Conservation (phyloP, 2,329 filamentous ascomycete species). For the Cladophialophora exuberans region DNA sequence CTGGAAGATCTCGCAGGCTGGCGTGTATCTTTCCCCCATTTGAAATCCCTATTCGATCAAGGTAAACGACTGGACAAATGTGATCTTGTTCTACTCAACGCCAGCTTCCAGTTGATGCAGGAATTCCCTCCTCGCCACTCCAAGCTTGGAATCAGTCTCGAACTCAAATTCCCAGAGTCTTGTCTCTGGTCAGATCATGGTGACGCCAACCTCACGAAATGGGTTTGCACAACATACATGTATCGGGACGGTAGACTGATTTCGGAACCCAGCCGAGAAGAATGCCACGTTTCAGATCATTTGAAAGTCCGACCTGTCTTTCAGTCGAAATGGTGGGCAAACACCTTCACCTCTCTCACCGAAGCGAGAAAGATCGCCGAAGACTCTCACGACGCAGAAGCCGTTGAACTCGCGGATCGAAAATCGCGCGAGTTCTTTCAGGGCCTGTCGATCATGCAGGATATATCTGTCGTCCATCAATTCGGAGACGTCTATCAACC, state of each 20-base stretch:
- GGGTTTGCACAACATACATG: slow-evolving; percentile 48
- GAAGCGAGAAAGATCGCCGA: slow-evolving; percentile 45
- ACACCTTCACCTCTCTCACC: slow-evolving; percentile 46
- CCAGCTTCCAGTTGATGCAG: slow-evolving; percentile 47
- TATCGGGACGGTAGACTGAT: slow-evolving; percentile 43
- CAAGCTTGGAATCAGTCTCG: slow-evolving; percentile 46
- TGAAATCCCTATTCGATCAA: slow-evolving; percentile 42
- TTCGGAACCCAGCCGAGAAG: slow-evolving; percentile 35
- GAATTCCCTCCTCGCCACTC: slow-evolving; percentile 48
- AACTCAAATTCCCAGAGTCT: slow-evolving; percentile 45
- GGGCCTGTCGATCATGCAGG: slow-evolving; percentile 50
- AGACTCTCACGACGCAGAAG: slow-evolving; percentile 39
- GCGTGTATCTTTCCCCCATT: slow-evolving; percentile 46
- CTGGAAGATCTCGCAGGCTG: slow-evolving; percentile 46
- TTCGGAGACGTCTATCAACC: slow-evolving; percentile 35
- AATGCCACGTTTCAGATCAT: slow-evolving; percentile 25
- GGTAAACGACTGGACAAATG: slow-evolving; percentile 40
- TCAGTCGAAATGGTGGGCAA: slow-evolving; percentile 51
- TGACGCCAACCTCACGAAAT: slow-evolving; percentile 42
- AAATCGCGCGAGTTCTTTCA: slow-evolving; percentile 43
- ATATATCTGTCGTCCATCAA: slow-evolving; percentile 42
- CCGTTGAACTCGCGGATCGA: slow-evolving; percentile 40
- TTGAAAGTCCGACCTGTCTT: slow-evolving; percentile 49
- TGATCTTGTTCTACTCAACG: slow-evolving; percentile 50
- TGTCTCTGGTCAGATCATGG: slow-evolving; percentile 37